Evolutionary conservation across 2,329 filamentous ascomycete genomes (phyloP), one percentile per base, ranked within the genome.

Genomic region (Neurospora crassa): DNA sequence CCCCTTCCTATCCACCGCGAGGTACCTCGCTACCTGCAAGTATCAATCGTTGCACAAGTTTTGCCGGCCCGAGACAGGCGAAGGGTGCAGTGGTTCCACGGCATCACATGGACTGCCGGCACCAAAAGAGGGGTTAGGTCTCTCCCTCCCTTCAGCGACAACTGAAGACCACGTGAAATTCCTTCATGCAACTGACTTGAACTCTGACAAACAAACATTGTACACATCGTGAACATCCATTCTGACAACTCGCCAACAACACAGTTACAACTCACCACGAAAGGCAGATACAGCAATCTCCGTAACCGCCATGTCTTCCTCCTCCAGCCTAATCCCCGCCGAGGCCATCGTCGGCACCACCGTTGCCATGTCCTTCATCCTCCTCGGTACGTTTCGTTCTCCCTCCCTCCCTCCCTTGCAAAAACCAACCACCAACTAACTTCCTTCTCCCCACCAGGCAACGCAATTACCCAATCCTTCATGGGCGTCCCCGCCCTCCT

Each of bases 391-490:
- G 77, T 72, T 3, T 14, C 47, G 14, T 29, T 5, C 7, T n/a
- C n/a, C n/a, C n/a, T 16, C 5, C 40, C 41, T 20, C 72, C 43
- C 70, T 40, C 69, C 69, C 24, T 40, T 67, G 8, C 40, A n/a
- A 18, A 43, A 37, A 45, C 5, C 14, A n/a, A 29, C 14, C 20
- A 16, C 16, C 41, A 18, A 37, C 34, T 45, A 6, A 68, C 67
- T 16, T 16, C 68, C 11, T 8, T 5, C 10, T 16, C 20, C 20
- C 29, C 16, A 29, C 2, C 16, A 85, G 84, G 84, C 70, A 86
- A 86, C 78, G 84, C 84, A 14, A 83, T 86, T 70, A 86, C 84
- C 34, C 84, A 85, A 77, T 85, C 83, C 18, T 85, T 82, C 78
- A 85, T 85, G 84, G 83, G 82, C 18, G 81, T 85, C 45, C 84